These are phyloP conservation scores for Cylindricascospora bacillispora DNA, from an alignment of 1,139 yeast genomes.

Conservation along the genomic window DNA sequence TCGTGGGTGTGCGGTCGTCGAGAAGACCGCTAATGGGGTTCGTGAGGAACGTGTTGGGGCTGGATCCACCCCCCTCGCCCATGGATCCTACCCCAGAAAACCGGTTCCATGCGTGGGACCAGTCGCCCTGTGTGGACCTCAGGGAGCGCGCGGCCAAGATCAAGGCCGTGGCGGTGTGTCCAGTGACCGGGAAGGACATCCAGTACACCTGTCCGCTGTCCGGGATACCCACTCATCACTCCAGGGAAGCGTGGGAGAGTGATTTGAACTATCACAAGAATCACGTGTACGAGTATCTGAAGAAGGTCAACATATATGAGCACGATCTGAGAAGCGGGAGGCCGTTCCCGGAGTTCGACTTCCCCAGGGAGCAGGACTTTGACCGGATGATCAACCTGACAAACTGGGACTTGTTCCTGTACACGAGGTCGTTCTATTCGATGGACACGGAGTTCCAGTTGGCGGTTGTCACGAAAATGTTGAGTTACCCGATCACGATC, in stretches of 20 bases:
- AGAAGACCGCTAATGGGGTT: conserved; percentile 32
- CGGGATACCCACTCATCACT: conserved; percentile 94
- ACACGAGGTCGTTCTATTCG: conserved; percentile 84
- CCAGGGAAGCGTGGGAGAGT: conserved; percentile 75
- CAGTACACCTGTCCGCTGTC: conserved; percentile 82
- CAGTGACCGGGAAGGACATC: conserved; percentile 72
- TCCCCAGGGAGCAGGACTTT: conserved; percentile 68
- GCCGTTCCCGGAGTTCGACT: conserved; percentile 87
- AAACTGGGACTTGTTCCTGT: conserved; percentile 87
- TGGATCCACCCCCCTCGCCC: conserved; percentile 50
- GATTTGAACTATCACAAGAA: conserved; percentile 62
- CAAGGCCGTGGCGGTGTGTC: conserved; percentile 79
- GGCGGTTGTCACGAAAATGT: conserved; percentile 89
- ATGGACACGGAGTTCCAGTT: conserved; percentile 95
- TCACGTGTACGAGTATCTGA: conserved; percentile 58
- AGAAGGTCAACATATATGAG: conserved; percentile 82
- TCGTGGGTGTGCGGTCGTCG: too few species aligned
- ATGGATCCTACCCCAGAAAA: conserved; percentile 54
- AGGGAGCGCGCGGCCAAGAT: conserved; percentile 88
- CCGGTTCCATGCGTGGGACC: conserved; percentile 77
- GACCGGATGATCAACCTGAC: conserved; percentile 70
- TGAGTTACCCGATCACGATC: conserved; percentile 85
- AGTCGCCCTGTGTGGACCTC: conserved; percentile 77
- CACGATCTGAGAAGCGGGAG: conserved; percentile 92
- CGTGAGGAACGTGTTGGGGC: conserved; percentile 44